Evolutionary conservation across 805 yeast genomes (phyloP).

Genomic region (Cyberlindnera japonica): DNA sequence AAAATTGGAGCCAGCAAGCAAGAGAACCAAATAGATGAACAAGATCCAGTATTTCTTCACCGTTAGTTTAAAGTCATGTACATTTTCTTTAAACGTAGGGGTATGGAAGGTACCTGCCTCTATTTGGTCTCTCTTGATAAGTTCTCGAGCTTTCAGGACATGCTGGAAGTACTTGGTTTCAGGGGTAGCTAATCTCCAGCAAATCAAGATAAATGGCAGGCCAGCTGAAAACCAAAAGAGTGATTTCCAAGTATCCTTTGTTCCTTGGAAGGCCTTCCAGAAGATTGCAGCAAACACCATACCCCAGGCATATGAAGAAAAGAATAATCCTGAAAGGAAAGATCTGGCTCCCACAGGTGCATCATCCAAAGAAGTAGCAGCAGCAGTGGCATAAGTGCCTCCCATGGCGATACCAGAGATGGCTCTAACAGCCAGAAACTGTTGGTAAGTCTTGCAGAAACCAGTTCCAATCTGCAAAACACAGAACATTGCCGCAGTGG

Average conservation of each 20-base stretch:
- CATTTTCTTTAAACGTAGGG: slow-evolving; percentile 22
- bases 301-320: slow-evolving; percentile 61
- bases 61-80: slow-evolving; percentile 32
- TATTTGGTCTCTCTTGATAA: slow-evolving; percentile 27
- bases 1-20: slow-evolving; percentile 69
- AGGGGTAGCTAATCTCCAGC: slow-evolving; percentile 55
- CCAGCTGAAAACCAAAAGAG: slow-evolving; percentile 72
- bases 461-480: slow-evolving; percentile 62
- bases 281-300: slow-evolving; percentile 61
- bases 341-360: slow-evolving; percentile 61
- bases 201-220: slow-evolving; percentile 52
- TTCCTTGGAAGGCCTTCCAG: slow-evolving; percentile 53
- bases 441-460: slow-evolving; percentile 51
- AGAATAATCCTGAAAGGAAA: slow-evolving; percentile 56
- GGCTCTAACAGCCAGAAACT: slow-evolving; percentile 61
- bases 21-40: slow-evolving; percentile 50
- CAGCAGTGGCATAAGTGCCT: slow-evolving; percentile 42
- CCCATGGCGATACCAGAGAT: slow-evolving; percentile 58
- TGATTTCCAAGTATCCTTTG: slow-evolving; percentile 61
- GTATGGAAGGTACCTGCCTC: slow-evolving; percentile 25
- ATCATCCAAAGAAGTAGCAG: slow-evolving; percentile 54
- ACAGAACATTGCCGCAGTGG: slow-evolving; percentile 47
- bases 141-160: slow-evolving; percentile 29
- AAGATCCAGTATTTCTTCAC: slow-evolving; percentile 57
- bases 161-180: slow-evolving; percentile 54